Conservation (phyloP, 352 stramenopile species). For the Phytopythium ostracodes region DNA sequence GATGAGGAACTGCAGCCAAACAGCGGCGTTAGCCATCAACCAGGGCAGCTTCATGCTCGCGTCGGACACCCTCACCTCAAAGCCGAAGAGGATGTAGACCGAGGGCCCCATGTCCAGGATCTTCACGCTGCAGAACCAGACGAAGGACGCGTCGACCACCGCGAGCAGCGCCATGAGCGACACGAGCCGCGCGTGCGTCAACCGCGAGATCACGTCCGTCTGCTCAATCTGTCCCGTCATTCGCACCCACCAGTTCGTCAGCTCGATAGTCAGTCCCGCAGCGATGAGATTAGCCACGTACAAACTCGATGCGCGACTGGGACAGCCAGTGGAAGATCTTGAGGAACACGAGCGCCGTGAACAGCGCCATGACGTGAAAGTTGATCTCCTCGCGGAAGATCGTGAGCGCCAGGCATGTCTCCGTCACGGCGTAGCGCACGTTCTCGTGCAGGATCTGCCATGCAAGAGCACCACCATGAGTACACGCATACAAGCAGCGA, state of each 20-base stretch:
- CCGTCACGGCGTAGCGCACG: slow-evolving; percentile 96
- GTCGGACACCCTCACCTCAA: slow-evolving; percentile 92
- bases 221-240: slow-evolving; percentile 82
- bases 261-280: neutral
- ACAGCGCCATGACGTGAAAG: slow-evolving; percentile 92
- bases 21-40: too few species aligned
- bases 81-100: slow-evolving; percentile 96
- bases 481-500: too few species aligned
- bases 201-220: slow-evolving; percentile 69
- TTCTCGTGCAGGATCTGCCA: slow-evolving; percentile 94
- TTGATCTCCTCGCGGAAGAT: slow-evolving; percentile 98
- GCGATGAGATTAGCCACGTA: slow-evolving; percentile 26
- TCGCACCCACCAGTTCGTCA: neutral
- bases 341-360: slow-evolving; percentile 93
- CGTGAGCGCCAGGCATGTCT: slow-evolving; percentile 98
- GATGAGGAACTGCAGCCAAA: slow-evolving; percentile 93
- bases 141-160: slow-evolving; percentile 83
- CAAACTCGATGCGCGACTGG: slow-evolving; percentile 88
- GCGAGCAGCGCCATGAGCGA: slow-evolving; percentile 87
- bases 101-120: slow-evolving; percentile 83
- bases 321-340: slow-evolving; percentile 94
- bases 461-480: too few species aligned
- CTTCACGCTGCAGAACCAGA: slow-evolving; percentile 84
- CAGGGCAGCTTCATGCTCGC: too few species aligned
- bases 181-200: slow-evolving; percentile 86